phyloP scores from a whole-genome alignment of 495 filamentous ascomycete species.

The Peziza echinospora region DNA sequence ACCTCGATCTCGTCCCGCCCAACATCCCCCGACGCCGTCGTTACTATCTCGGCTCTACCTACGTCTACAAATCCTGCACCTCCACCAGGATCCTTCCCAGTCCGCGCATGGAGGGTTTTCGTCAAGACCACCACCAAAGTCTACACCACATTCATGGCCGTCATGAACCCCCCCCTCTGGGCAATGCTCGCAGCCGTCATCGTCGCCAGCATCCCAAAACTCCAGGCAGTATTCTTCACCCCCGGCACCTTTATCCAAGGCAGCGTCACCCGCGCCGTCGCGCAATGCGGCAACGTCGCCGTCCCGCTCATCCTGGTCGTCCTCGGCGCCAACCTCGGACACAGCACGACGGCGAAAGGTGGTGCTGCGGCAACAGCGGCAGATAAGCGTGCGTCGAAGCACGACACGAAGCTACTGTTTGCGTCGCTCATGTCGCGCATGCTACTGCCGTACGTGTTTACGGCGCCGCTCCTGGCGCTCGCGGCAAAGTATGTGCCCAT shows the following conservation, averaged over 20 bases:
- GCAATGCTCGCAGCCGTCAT: conserved; percentile 80
- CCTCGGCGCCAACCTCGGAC: conserved; percentile 73
- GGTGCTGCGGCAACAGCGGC: conserved; percentile 24
- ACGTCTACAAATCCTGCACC: background rate
- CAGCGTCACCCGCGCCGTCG: conserved; percentile 72
- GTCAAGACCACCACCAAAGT: background rate
- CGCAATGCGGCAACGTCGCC: conserved; percentile 69
- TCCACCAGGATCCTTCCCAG: background rate
- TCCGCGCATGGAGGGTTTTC: background rate
- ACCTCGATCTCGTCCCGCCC: background rate
- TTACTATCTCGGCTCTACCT: no score
- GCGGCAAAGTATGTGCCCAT: conserved; percentile 78
- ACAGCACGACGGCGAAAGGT: conserved; percentile 42
- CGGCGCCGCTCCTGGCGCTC: conserved; percentile 82
- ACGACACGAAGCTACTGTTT: conserved; percentile 55
- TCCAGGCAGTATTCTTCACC: conserved; percentile 72
- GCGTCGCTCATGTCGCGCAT: conserved; percentile 74
- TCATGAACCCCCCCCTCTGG: conserved; percentile 98
- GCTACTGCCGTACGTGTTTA: conserved; percentile 75
- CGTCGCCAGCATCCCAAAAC: conserved; percentile 67
- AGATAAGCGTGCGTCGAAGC: conserved; percentile 39
- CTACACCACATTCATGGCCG: conserved; percentile 37
- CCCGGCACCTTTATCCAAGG: conserved; percentile 80
- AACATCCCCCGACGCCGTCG: background rate
- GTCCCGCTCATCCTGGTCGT: conserved; percentile 95